Conservation (phyloP, 2,329 filamentous ascomycete species). For the Chaetothyriales sp. region DNA sequence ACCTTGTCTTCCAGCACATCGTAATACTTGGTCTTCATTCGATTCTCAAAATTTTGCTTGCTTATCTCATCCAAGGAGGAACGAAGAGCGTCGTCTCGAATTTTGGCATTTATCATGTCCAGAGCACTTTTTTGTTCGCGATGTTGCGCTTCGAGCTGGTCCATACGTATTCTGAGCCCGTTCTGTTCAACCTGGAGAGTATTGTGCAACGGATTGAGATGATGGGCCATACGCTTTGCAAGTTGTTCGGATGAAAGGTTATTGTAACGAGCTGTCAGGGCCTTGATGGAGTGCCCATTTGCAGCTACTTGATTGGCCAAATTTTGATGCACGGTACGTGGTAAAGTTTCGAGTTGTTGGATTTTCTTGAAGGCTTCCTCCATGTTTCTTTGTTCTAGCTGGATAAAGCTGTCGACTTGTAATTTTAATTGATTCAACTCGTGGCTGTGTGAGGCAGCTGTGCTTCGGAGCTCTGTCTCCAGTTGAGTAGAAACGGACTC, state of each 20-base stretch:
- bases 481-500: neutral
- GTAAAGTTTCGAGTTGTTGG: neutral
- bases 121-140: neutral
- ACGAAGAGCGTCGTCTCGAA: neutral
- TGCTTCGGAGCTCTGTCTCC: neutral
- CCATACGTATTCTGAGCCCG: neutral
- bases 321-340: neutral
- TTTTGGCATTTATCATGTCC: neutral
- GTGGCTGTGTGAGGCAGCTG: neutral
- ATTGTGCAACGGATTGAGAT: neutral
- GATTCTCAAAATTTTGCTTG: neutral
- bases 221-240: neutral
- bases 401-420: neutral
- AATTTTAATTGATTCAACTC: neutral
- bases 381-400: neutral
- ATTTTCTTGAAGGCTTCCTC: neutral
- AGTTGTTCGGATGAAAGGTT: conserved; percentile 1
- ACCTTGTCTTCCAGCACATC: neutral
- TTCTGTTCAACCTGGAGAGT: neutral
- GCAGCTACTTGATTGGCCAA: neutral
- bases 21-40: neutral
- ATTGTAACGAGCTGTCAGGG: conserved; percentile 2
- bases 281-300: conserved; percentile 1
- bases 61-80: neutral
- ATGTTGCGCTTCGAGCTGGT: neutral